Conservation (phyloP, 2,329 filamentous ascomycete species). For the Aspergillus sclerotialis region DNA sequence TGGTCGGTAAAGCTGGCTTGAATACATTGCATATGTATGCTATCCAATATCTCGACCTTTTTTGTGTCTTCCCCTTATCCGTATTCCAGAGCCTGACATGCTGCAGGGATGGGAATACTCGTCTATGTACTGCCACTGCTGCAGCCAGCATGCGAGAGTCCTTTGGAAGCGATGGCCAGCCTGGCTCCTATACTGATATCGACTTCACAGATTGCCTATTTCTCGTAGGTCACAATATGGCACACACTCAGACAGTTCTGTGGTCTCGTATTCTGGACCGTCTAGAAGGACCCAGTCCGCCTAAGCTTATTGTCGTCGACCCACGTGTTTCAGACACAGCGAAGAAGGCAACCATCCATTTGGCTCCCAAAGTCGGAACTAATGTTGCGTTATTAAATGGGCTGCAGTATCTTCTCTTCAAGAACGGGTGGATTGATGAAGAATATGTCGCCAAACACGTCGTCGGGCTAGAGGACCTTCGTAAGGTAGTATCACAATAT, state of each 20-base stretch:
- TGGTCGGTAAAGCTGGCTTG: conserved; percentile 32
- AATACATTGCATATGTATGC: conserved; percentile 32
- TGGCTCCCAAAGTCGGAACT: conserved; percentile 28
- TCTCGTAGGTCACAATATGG: conserved; percentile 32
- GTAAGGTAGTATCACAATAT: conserved; percentile 22
- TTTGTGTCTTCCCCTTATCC: no score
- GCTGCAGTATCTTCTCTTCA: conserved; percentile 30
- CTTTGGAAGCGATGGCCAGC: conserved; percentile 33
- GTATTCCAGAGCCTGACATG: no score
- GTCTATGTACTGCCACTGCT: conserved; percentile 33
- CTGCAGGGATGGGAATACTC: conserved; percentile 37
- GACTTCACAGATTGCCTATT: conserved; percentile 33
- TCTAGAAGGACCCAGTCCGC: conserved; percentile 27
- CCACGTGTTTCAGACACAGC: conserved; percentile 28
- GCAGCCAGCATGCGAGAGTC: conserved; percentile 34
- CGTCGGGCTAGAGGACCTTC: conserved; percentile 20
- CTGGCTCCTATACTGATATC: conserved; percentile 30
- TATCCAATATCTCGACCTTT: not conserved
- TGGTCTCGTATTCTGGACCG: conserved; percentile 31
- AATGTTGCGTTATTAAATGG: conserved; percentile 34
- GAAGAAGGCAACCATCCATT: conserved; percentile 27
- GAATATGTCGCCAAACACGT: conserved; percentile 24
- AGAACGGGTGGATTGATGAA: conserved; percentile 29
- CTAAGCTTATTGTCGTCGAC: conserved; percentile 31
- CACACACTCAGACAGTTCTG: conserved; percentile 31